phyloP scores from a whole-genome alignment of 176 grass and related monocot genomes.

The Puccinellia tenuiflora region DNA sequence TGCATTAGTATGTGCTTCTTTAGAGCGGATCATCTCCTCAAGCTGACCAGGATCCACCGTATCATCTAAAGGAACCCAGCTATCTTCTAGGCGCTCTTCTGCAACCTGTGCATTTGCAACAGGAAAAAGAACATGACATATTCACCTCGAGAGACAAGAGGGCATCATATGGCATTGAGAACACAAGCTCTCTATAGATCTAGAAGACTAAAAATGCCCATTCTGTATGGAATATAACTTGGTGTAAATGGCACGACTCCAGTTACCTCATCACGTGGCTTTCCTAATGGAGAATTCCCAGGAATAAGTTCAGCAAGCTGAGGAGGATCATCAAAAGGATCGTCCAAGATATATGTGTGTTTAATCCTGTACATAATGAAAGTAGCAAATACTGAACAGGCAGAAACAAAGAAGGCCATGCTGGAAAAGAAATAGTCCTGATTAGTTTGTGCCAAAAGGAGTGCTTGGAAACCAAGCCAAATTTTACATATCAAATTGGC shows the following conservation, averaged over 20 bases:
- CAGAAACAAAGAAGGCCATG: background rate
- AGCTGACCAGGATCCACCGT: constrained; percentile 62
- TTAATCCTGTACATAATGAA: constrained; percentile 67
- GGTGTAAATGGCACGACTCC: background rate
- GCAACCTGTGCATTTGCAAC: constrained; percentile 42
- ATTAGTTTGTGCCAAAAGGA: background rate
- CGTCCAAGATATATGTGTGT: constrained; percentile 94
- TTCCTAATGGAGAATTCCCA: constrained; percentile 80
- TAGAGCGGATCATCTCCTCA: constrained; percentile 76
- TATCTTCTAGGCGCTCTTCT: constrained; percentile 89
- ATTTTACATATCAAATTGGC: background rate
- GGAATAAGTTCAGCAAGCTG: constrained; percentile 81
- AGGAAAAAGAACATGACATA: background rate
- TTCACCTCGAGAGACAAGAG: background rate
- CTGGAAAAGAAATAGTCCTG: background rate
- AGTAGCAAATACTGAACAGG: background rate
- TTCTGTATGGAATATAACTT: background rate
- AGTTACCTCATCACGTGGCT: constrained; percentile 78
- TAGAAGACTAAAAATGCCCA: background rate
- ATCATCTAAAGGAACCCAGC: constrained; percentile 82
- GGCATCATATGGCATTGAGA: background rate
- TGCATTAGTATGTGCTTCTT: constrained; percentile 96
- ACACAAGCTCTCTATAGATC: background rate
- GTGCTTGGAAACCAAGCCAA: background rate
- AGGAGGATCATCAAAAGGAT: constrained; percentile 93